Evolutionary conservation across 2,329 filamentous ascomycete species (phyloP).

Genomic region (Alternaria metachromatica): DNA sequence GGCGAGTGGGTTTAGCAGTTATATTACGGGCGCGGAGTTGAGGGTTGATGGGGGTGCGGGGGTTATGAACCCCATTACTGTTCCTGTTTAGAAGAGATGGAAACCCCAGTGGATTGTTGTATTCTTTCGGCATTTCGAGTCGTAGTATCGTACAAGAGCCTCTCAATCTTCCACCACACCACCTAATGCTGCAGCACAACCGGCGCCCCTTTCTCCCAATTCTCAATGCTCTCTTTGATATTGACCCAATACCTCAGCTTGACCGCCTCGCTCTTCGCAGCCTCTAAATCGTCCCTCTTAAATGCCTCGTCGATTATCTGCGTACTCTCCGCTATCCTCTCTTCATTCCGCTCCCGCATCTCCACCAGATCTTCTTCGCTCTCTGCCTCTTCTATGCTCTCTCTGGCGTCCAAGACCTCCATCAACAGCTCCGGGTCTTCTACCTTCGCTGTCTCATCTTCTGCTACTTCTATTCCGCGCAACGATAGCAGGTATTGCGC

Average conservation of each 20-base stretch:
- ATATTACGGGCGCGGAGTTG: slow-evolving; percentile 67
- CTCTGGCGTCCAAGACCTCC: slow-evolving; percentile 76
- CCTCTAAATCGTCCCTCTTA: slow-evolving; percentile 67
- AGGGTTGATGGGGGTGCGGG: slow-evolving; percentile 67
- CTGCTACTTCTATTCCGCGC: slow-evolving; percentile 76
- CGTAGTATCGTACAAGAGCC: background rate
- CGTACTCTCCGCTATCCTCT: slow-evolving; percentile 69
- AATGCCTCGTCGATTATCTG: slow-evolving; percentile 69
- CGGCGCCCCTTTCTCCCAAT: slow-evolving; percentile 81
- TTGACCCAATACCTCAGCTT: slow-evolving; percentile 89
- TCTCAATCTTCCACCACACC: background rate
- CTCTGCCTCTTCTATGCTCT: slow-evolving; percentile 64
- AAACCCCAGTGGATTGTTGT: background rate
- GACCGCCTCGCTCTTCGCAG: slow-evolving; percentile 75
- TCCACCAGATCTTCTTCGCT: slow-evolving; percentile 67
- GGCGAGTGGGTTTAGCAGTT: slow-evolving; percentile 67
- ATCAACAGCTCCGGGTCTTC: slow-evolving; percentile 76
- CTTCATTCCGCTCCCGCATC: slow-evolving; percentile 71
- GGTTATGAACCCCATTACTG: slow-evolving; percentile 50
- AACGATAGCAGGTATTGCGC: slow-evolving; percentile 85
- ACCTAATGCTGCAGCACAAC: slow-evolving; percentile 62
- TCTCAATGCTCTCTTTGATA: slow-evolving; percentile 77
- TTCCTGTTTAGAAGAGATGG: slow-evolving; percentile 34
- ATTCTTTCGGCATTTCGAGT: accelerated
- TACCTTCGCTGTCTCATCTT: slow-evolving; percentile 76